Conservation (phyloP, 73 alveolate genomes). For the Symbiodinium pilosum region DNA sequence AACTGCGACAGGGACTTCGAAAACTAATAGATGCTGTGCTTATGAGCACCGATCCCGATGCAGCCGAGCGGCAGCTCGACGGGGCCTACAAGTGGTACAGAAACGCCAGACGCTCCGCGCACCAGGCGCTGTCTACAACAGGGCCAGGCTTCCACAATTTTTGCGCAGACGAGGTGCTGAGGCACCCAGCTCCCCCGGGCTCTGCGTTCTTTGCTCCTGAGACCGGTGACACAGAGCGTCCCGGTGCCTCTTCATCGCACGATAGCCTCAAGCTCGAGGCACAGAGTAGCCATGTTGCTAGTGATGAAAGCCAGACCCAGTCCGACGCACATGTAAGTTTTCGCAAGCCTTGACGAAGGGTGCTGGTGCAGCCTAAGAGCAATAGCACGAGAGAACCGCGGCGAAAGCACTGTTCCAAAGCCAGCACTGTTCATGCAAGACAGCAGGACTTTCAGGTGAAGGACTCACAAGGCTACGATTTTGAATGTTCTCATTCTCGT, state of each 20-base stretch:
- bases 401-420: too few relatives aligned
- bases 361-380: too few relatives aligned
- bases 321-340: too few relatives aligned
- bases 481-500: too few relatives aligned
- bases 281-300: too few relatives aligned
- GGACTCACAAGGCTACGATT: background rate
- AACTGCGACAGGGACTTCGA: conserved; percentile 26
- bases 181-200: conserved; percentile 49
- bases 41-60: conserved; percentile 33
- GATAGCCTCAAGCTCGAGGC: conserved; percentile 5
- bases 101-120: background rate
- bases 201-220: conserved; percentile 9
- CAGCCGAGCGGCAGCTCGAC: conserved; percentile 68
- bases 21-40: conserved; percentile 36
- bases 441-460: background rate
- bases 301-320: too few relatives aligned
- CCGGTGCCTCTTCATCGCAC: background rate
- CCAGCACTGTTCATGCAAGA: too few relatives aligned
- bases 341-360: too few relatives aligned
- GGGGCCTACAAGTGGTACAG: conserved; percentile 44
- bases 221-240: background rate
- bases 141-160: conserved; percentile 32
- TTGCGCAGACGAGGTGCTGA: conserved; percentile 64
- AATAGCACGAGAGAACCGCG: too few relatives aligned
- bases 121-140: background rate